Percentiles rank a stretch among this genome's conserved stretches.
These are phyloP conservation scores for Lonicera japonica DNA, from an alignment of 129 eudicot genomes.

Conservation along the genomic window DNA sequence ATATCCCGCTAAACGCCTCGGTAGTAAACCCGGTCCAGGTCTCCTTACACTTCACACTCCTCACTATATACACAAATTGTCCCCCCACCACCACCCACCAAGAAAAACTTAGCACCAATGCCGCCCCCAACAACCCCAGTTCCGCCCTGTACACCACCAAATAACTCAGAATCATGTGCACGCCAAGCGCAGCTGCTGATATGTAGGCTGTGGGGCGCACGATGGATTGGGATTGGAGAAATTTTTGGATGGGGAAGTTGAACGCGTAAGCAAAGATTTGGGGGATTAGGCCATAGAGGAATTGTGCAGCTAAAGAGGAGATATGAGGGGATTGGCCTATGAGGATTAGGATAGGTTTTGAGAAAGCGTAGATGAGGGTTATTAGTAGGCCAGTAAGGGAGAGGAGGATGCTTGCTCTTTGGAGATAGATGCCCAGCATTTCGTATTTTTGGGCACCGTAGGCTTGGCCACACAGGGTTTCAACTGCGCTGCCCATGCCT, in stretches of 20 bases:
- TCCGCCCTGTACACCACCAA: slow-evolving; percentile 9
- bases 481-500: slow-evolving; percentile 22
- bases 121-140: slow-evolving; percentile 21
- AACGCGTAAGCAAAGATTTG: slow-evolving; percentile 33
- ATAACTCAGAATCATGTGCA: slow-evolving; percentile 11
- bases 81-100: slow-evolving; percentile 26
- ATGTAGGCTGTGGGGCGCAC: slow-evolving; percentile 32
- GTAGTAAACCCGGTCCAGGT: slow-evolving; percentile 25
- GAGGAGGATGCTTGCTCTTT: slow-evolving; percentile 22
- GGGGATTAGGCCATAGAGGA: slow-evolving; percentile 35
- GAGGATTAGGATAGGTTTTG: slow-evolving; percentile 20
- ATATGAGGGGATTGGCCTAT: slow-evolving; percentile 19
- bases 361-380: slow-evolving; percentile 19
- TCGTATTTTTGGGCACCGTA: slow-evolving; percentile 22
- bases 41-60: slow-evolving; percentile 10
- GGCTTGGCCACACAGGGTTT: slow-evolving; percentile 29
- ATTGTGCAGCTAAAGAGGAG: slow-evolving; percentile 19
- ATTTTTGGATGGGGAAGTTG: slow-evolving; percentile 29
- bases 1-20: slow-evolving; percentile 7
- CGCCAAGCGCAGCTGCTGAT: slow-evolving; percentile 12
- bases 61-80: slow-evolving; percentile 21
- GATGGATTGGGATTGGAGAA: slow-evolving; percentile 32
- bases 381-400: slow-evolving; percentile 14
- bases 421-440: slow-evolving; percentile 24
- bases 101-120: slow-evolving; percentile 19